Conservation (phyloP, 2,329 filamentous ascomycete species). For the Rhexocercosporidium sp. region DNA sequence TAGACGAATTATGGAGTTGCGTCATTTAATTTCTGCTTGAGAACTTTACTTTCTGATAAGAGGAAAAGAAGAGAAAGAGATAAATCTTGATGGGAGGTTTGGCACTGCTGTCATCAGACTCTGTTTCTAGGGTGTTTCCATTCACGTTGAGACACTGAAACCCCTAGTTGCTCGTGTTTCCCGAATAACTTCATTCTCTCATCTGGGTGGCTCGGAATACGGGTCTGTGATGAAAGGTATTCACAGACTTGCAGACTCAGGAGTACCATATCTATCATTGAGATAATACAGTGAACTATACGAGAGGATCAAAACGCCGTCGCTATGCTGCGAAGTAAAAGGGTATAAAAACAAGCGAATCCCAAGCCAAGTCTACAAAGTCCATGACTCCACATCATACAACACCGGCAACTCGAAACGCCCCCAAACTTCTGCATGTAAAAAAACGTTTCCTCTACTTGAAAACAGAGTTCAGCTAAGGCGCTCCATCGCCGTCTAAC, state of each 20-base stretch:
- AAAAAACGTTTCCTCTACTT: not conserved
- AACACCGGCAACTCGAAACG: not conserved
- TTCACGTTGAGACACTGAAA: too few species aligned
- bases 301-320: not conserved
- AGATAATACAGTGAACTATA: too few species aligned
- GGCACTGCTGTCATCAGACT: too few species aligned
- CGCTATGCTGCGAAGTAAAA: not conserved
- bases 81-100: not conserved
- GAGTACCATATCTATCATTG: too few species aligned
- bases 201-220: too few species aligned
- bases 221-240: too few species aligned
- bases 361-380: not conserved
- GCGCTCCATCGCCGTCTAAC: not conserved
- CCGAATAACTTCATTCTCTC: too few species aligned
- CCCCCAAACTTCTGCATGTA: not conserved
- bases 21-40: not conserved
- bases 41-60: not conserved
- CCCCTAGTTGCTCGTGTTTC: too few species aligned
- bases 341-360: not conserved
- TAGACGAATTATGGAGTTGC: not conserved
- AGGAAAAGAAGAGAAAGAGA: not conserved
- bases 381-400: not conserved
- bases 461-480: not conserved
- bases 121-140: too few species aligned
- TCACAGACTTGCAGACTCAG: too few species aligned